Evolutionary conservation across 192 early-diverging fungal genomes (phyloP), one percentile per base, ranked within the genome.

Genomic region (Podila epicladia): DNA sequence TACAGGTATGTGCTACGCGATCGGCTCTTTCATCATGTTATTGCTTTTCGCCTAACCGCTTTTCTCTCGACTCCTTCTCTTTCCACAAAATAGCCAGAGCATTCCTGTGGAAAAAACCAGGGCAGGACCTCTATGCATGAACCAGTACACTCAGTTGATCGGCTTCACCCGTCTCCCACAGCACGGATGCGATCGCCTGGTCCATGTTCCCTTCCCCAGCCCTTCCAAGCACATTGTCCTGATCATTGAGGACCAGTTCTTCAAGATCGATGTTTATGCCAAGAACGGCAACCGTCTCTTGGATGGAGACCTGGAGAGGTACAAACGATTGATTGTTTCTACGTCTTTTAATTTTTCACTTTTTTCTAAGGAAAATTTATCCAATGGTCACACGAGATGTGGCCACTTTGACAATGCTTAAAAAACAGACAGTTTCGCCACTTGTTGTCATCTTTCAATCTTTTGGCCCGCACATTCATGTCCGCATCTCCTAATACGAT

Each of bases 81-180:
- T 26, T 3, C 15, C 15, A 45, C 2, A 37, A 15, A 45, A 2
- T 69, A 89, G 85, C 31, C 72, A 86, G 71, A 69, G 74, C 20
- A 24, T 95, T 38, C 92, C 92, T 0, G 67, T 90, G 20, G 95
- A 95, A n/a, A 86, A 75, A 53, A 93, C 90, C 11, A 89, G 86
- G 60, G 82, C 82, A 1, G 91, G 93, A 5, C 87, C 93, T 15
- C 82, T 91, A 38, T 95, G 94, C 75, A 96, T 97, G 95, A 71
- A 93, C 80, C 96, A 97, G 83, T 97, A 96, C 80, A 85, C 86
- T 31, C 75, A 90, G 45, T 64, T 93, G 9, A 93, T 95, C 75
- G 95, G 94, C 8, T 85, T 93, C 59, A 95, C 95, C 6, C 90
- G 96, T 51, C 91, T 96, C 33, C 96, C 96, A 17, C 87, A 90